Evolutionary conservation across 1,284 basidiomycete genomes (phyloP), one percentile per base, ranked within the genome.

Genomic region (Spongispora temasekensis): DNA sequence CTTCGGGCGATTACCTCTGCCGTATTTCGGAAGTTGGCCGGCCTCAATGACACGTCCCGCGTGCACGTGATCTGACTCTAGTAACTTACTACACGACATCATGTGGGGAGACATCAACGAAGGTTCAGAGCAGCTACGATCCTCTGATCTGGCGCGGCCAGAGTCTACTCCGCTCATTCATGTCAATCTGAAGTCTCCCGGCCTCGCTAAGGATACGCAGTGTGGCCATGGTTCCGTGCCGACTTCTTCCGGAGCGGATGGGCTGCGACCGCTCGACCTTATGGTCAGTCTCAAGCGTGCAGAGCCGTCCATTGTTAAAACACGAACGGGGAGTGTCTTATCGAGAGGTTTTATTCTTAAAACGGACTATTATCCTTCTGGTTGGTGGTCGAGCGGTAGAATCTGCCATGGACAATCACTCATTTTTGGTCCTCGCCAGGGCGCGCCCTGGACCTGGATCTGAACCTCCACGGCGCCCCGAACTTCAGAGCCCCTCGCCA

Each of bases 391-490:
- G 42, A 31, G 28, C 15, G 13, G 34, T 27, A n/a, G 53, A 28
- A 50, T 58, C 28, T n/a, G n/a, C 9, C 19, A 46, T n/a, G 37
- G 53, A 53, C 32, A n/a, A 40, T 35, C 25, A 21, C 57, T 65
- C 55, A 65, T 19, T n/a, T 50, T 23, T 27, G 27, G 53, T 27
- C 28, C 8, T 50, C 34, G n/a, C 46, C 30, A 87, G 94, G 93
- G 44, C 86, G 94, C 60, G 94, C 94, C 10, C 81, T 95, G 52
- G 92, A 97, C 72, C 83, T 97, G n/a, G 93, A 95, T 69, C 83
- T 98, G 42, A 94, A 93, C 63, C 84, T 99, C 4, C 90, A 93
- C 72, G 97, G 97, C 37, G 97, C 97, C 23, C 96, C 97, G 4
- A 98, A 98, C 77, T 98, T 99, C 73, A 84, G 97, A 62, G 88